Evolutionary conservation across 208 protist species (phyloP).

Genomic region (Trypanosoma lewisi): DNA sequence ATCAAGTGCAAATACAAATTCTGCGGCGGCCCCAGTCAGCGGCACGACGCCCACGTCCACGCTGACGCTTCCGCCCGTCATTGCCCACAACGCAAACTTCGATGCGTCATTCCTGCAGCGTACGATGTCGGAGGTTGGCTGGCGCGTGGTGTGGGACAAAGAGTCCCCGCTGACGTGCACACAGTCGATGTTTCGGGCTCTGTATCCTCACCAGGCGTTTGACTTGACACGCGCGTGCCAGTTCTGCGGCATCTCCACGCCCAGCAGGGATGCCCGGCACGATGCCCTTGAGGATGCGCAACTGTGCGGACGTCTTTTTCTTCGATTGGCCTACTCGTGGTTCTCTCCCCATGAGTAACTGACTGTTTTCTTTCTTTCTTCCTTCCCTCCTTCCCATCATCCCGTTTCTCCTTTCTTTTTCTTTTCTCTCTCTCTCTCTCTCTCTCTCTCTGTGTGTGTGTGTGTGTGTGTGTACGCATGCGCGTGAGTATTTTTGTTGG

Average conservation of each 20-base stretch:
- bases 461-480: not conserved
- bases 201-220: conserved; percentile 44
- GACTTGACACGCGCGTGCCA: conserved; percentile 41
- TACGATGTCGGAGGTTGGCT: conserved; percentile 31
- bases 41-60: not conserved
- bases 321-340: conserved; percentile 23
- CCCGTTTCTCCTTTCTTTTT: not conserved
- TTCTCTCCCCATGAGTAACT: not conserved
- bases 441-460: not conserved
- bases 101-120: conserved; percentile 50
- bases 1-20: too few relatives aligned
- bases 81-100: conserved; percentile 68
- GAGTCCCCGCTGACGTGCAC: conserved; percentile 54
- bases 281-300: conserved; percentile 50
- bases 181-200: conserved; percentile 30
- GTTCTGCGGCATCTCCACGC: conserved; percentile 39
- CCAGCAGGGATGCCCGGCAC: conserved; percentile 33
- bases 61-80: conserved; percentile 51
- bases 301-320: conserved; percentile 55
- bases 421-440: not conserved
- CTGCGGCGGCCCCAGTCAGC: too few relatives aligned
- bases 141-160: conserved; percentile 45
- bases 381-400: not conserved
- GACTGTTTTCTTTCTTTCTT: not conserved
- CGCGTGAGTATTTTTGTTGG: too few relatives aligned